These are phyloP conservation scores for Arctium lappa DNA, from an alignment of 129 eudicot genomes.

Conservation along the genomic window DNA sequence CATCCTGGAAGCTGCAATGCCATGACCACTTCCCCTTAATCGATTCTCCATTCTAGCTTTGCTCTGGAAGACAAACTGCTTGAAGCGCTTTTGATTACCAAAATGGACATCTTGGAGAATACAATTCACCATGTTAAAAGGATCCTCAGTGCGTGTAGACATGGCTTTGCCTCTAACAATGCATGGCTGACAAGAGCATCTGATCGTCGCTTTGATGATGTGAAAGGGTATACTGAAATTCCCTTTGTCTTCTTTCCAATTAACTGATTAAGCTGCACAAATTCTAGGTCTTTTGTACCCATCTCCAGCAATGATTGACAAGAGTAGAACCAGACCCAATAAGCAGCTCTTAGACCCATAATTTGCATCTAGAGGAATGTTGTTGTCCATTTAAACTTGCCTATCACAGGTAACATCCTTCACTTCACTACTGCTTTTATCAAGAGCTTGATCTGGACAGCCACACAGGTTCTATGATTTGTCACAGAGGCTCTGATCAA, in stretches of 20 bases:
- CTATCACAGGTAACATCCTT: no score
- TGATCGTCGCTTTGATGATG: constrained; percentile 73
- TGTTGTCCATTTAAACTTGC: no score
- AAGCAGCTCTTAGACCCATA: no score
- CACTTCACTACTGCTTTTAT: no score
- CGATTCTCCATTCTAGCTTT: constrained; percentile 99
- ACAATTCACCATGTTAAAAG: constrained; percentile 87
- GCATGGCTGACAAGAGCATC: constrained; percentile 65
- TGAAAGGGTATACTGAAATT: constrained; percentile 86
- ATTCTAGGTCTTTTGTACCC: constrained; percentile 96
- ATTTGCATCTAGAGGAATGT: no score
- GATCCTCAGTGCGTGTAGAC: constrained; percentile 89
- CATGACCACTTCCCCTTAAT: constrained; percentile 96
- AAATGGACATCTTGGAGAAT: constrained; percentile 95
- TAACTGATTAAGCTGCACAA: constrained; percentile 91
- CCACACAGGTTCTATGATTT: no score
- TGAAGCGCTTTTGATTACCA: constrained; percentile 93
- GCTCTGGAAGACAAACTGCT: constrained; percentile 99
- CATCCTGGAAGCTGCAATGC: constrained; percentile 99
- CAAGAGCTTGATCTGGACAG: no score
- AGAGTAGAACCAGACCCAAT: constrained; percentile 16
- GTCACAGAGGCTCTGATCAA: no score
- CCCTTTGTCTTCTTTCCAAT: constrained; percentile 99
- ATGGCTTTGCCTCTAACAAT: constrained; percentile 97
- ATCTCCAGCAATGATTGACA: constrained; percentile 97